Conservation (phyloP, 768 basidiomycete species). For the Mycena filopes region DNA sequence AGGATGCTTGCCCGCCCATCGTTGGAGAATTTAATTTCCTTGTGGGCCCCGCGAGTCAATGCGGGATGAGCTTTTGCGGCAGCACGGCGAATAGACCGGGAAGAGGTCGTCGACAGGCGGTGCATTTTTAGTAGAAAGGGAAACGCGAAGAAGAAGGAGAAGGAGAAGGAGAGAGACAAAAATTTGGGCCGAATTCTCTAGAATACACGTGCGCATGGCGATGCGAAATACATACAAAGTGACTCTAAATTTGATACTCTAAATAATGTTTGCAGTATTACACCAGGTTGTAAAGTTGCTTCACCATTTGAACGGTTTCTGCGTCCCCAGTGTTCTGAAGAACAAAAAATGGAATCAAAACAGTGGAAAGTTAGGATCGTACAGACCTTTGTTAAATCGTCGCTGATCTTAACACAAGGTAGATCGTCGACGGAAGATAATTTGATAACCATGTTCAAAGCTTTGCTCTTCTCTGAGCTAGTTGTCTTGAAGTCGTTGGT, state of each 20-base stretch:
- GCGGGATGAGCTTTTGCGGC: constrained; percentile 66
- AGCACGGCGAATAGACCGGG: constrained; percentile 74
- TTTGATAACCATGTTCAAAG: constrained; percentile 97
- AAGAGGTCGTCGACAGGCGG: constrained; percentile 73
- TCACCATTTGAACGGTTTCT: constrained; percentile 68
- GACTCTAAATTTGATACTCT: background rate
- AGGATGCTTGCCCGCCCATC: constrained; percentile 94
- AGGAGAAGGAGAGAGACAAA: background rate
- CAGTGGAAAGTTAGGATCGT: background rate
- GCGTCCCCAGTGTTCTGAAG: constrained; percentile 75
- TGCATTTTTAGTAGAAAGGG: constrained; percentile 63
- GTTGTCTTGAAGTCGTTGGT: constrained; percentile 85
- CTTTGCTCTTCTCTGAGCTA: constrained; percentile 71
- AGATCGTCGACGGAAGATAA: constrained; percentile 76
- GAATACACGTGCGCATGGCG: background rate
- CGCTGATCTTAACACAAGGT: constrained; percentile 93
- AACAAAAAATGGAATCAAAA: background rate
- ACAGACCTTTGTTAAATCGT: constrained; percentile 83
- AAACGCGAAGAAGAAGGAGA: constrained; percentile 21
- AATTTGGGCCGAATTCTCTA: constrained; percentile 7
- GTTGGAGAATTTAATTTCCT: constrained; percentile 97
- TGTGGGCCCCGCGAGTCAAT: constrained; percentile 81
- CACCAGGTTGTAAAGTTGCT: constrained; percentile 57
- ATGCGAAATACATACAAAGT: no score
- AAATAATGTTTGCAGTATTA: background rate